phyloP scores from a whole-genome alignment of 129 eudicot species.

The Daucus carota region DNA sequence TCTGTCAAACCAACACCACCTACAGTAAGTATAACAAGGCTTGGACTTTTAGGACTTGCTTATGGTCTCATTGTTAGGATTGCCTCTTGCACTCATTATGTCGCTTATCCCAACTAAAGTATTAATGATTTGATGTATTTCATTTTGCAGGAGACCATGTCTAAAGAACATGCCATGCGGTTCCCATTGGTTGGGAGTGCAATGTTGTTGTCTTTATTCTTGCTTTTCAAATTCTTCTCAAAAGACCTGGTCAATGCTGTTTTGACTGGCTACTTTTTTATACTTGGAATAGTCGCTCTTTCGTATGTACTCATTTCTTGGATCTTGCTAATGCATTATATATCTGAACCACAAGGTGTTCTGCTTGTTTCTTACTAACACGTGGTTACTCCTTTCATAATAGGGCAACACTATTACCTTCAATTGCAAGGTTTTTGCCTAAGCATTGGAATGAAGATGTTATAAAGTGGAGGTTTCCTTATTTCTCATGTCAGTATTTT shows the following conservation, averaged over 20 bases:
- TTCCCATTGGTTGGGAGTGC: slow-evolving; percentile 97
- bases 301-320: slow-evolving; percentile 58
- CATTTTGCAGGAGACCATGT: slow-evolving; percentile 82
- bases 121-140: neutral
- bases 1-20: slow-evolving; percentile 98
- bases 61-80: neutral
- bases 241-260: slow-evolving; percentile 97
- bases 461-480: slow-evolving; percentile 70
- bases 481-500: slow-evolving; percentile 50
- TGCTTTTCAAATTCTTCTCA: slow-evolving; percentile 87
- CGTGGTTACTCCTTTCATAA: slow-evolving; percentile 5
- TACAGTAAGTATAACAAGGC: slow-evolving; percentile 52
- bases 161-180: slow-evolving; percentile 95
- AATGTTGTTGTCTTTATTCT: slow-evolving; percentile 80
- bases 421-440: slow-evolving; percentile 71
- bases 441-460: slow-evolving; percentile 79
- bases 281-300: slow-evolving; percentile 86
- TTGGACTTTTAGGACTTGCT: neutral
- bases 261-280: slow-evolving; percentile 74
- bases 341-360: slow-evolving; percentile 3
- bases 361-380: neutral
- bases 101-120: no score
- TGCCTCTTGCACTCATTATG: neutral
- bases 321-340: slow-evolving; percentile 13
- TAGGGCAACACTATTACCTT: slow-evolving; percentile 90